Evolutionary conservation across 2,329 filamentous ascomycete species (phyloP).

Genomic region (Boeremia lycopersici): DNA sequence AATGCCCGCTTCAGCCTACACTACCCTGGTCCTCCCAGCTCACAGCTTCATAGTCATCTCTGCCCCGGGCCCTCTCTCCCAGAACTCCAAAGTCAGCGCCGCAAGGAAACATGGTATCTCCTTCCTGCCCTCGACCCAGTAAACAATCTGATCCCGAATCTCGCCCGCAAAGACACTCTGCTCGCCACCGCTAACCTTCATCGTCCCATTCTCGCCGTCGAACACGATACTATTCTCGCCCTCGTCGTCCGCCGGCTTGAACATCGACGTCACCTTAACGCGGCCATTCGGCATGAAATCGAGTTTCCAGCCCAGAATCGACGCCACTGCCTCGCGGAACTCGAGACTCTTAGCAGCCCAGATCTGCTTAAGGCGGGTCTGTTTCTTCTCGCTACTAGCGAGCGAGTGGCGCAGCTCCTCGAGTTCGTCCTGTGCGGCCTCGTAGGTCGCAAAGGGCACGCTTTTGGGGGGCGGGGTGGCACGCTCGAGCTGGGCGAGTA

Average conservation of each 20-base stretch:
- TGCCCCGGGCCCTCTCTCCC: slow-evolving; percentile 64
- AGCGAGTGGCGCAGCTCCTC: slow-evolving; percentile 58
- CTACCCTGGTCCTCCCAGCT: neutral
- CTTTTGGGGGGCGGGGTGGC: slow-evolving; percentile 45
- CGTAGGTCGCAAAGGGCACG: slow-evolving; percentile 78
- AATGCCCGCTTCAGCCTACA: too few relatives aligned
- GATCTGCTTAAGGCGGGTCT: slow-evolving; percentile 86
- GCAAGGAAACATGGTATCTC: slow-evolving; percentile 94
- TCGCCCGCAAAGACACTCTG: slow-evolving; percentile 83
- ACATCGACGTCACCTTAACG: slow-evolving; percentile 86
- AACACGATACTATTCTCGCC: slow-evolving; percentile 71
- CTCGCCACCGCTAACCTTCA: slow-evolving; percentile 95
- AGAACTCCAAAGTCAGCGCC: slow-evolving; percentile 91
- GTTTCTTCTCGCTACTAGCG: slow-evolving; percentile 77
- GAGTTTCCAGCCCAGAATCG: slow-evolving; percentile 89
- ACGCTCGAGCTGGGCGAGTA: slow-evolving; percentile 73
- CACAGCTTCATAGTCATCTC: slow-evolving; percentile 32
- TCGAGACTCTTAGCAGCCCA: slow-evolving; percentile 90
- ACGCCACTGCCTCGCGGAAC: slow-evolving; percentile 93
- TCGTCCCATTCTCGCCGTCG: slow-evolving; percentile 91
- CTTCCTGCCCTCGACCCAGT: slow-evolving; percentile 93
- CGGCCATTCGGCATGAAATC: slow-evolving; percentile 98
- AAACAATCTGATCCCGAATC: slow-evolving; percentile 85
- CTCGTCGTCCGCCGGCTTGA: slow-evolving; percentile 73
- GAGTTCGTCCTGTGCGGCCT: slow-evolving; percentile 76